Evolutionary conservation across 306 rosid genomes (phyloP), one percentile per base, ranked within the genome.

Genomic region (Cyamopsis tetragonoloba): DNA sequence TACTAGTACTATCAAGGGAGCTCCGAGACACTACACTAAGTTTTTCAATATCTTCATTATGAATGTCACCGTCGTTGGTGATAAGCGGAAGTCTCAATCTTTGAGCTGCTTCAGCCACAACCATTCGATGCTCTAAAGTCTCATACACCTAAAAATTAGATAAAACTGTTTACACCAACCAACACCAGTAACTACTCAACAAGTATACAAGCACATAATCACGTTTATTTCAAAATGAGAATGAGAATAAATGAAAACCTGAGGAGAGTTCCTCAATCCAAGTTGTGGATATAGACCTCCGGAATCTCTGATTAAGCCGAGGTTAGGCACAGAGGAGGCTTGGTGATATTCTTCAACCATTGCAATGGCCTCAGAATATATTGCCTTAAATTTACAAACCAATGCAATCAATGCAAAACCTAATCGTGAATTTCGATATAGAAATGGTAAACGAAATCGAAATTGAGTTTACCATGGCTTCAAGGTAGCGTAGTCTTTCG

Each of bases 301-400:
- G 0, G 81, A 74, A 53, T 90, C 97, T 47, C 95, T 84, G 51
- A 83, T 72, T 76, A 88, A 89, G 4, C 90, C 92, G 0, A 85
- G 83, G 55, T 75, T 89, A 48, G 83, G 80, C 68, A 81, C 82
- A 7, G 88, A 86, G 68, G 70, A 69, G 22, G 92, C 92, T 78
- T 75, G 97, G 31, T 90, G 89, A 74, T 88, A 82, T 72, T 90
- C 96, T 80, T 93, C 97, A 63, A 90, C 92, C 95, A 93, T 89
- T 3, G 95, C 92, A 56, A 67, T 82, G 14, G 97, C 90, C 81
- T 93, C 97, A 18, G 90, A 82, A 70, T 90, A 88, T 56, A 93
- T 71, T 58, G 97, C 92, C 97, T 93, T n/a, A n/a, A n/a, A n/a
- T n/a, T n/a, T n/a, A n/a, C n/a, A n/a, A n/a, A n/a, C n/a, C n/a